Evolutionary conservation across 805 yeast genomes (phyloP).

Genomic region (Yarrowia sp.): DNA sequence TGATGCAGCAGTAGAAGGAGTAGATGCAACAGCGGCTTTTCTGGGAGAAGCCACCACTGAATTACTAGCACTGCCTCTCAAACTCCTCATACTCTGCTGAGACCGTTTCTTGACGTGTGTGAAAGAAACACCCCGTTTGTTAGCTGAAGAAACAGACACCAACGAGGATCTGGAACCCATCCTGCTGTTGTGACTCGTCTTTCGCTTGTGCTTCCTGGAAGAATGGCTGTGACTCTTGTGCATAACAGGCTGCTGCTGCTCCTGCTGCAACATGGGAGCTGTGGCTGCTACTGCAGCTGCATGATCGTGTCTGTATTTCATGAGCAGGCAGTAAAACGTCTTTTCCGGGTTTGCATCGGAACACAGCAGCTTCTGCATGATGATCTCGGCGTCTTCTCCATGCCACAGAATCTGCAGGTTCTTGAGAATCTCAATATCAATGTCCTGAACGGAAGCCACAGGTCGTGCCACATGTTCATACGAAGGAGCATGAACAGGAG

Average conservation of each 20-base stretch:
- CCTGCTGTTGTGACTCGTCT: slow-evolving; percentile 24
- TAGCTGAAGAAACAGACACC: slow-evolving; percentile 34
- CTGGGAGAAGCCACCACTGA: slow-evolving; percentile 8
- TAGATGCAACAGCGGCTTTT: not conserved
- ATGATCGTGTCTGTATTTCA: slow-evolving; percentile 73
- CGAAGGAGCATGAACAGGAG: slow-evolving; percentile 31
- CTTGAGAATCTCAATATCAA: slow-evolving; percentile 72
- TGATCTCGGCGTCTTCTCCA: slow-evolving; percentile 58
- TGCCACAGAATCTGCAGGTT: slow-evolving; percentile 79
- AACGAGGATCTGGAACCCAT: slow-evolving; percentile 32
- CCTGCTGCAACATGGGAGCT: not conserved
- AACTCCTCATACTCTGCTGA: slow-evolving; percentile 22
- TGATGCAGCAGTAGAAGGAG: not conserved
- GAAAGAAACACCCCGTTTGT: slow-evolving; percentile 34
- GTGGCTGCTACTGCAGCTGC: not conserved
- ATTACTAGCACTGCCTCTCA: slow-evolving; percentile 18
- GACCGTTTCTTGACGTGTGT: slow-evolving; percentile 25
- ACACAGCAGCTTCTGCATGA: slow-evolving; percentile 53
- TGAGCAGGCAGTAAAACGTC: slow-evolving; percentile 70
- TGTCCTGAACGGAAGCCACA: slow-evolving; percentile 44
- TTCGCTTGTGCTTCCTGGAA: slow-evolving; percentile 19
- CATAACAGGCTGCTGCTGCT: not conserved
- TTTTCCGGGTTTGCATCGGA: slow-evolving; percentile 69
- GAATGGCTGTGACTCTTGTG: slow-evolving; percentile 14
- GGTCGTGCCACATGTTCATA: slow-evolving; percentile 39